Conservation (phyloP, 805 yeast genomes). For the Maudiozyma barnettii region DNA sequence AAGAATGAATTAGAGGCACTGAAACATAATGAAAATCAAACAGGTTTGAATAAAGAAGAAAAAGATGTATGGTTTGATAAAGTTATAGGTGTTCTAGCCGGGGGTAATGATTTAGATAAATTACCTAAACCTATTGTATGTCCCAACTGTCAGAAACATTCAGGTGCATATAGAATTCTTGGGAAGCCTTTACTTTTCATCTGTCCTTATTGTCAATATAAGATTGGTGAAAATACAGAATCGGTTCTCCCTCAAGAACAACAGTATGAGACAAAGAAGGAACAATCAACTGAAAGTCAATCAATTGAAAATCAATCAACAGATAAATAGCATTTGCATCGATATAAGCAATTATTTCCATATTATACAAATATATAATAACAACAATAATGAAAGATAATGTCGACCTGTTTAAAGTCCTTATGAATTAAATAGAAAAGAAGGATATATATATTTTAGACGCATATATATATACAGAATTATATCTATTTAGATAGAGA, state of each 20-base stretch:
- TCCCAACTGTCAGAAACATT: slow-evolving; percentile 15
- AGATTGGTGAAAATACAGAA: slow-evolving; percentile 5
- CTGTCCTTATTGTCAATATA: slow-evolving; percentile 22
- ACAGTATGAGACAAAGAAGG: neutral
- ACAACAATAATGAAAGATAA: too few relatives aligned
- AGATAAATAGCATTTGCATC: too few relatives aligned
- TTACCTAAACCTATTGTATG: slow-evolving; percentile 18
- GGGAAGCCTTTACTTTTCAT: slow-evolving; percentile 17
- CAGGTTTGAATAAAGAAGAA: slow-evolving; percentile 13
- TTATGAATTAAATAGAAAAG: neutral
- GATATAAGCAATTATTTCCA: too few relatives aligned
- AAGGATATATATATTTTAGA: neutral
- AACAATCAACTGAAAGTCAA: too few relatives aligned
- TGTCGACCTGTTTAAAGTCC: too few relatives aligned
- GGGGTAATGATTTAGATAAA: slow-evolving; percentile 18
- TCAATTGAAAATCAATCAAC: too few relatives aligned
- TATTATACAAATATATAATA: too few relatives aligned
- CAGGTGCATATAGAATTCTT: slow-evolving; percentile 19
- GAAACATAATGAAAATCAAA: slow-evolving; percentile 5
- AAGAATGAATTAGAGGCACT: slow-evolving; percentile 23
- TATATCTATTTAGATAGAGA: slow-evolving; percentile 38
- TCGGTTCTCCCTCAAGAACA: neutral
- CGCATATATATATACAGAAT: neutral
- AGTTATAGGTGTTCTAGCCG: slow-evolving; percentile 22
- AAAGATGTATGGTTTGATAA: slow-evolving; percentile 30